phyloP scores from a whole-genome alignment of 75 land plant genomes.

The Sequoia sempervirens region DNA sequence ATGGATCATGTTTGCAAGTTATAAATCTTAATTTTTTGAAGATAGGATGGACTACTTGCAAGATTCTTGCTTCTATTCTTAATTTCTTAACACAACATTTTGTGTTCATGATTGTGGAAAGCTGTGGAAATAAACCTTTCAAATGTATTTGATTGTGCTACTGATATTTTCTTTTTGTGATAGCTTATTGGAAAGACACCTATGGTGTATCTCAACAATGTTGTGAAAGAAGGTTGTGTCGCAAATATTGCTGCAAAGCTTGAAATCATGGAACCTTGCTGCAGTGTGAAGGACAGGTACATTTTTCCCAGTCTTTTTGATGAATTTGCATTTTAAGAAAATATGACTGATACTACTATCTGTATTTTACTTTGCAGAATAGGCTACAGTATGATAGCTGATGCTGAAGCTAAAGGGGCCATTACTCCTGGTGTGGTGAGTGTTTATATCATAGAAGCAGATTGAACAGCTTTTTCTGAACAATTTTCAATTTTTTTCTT shows the following conservation, averaged over 20 bases:
- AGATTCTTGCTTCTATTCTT: background rate
- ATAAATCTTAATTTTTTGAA: background rate
- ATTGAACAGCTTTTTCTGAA: background rate
- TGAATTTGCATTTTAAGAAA: background rate
- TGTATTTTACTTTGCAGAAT: constrained; percentile 47
- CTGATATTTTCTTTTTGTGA: constrained; percentile 1
- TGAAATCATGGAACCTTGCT: constrained; percentile 96
- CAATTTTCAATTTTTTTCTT: background rate
- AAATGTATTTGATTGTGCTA: background rate
- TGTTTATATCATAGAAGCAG: constrained; percentile 4
- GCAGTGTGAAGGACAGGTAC: constrained; percentile 96
- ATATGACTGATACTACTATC: background rate
- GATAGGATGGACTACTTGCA: background rate
- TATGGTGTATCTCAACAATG: constrained; percentile 86
- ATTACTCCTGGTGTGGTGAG: constrained; percentile 91
- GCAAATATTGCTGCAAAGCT: constrained; percentile 93
- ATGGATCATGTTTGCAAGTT: background rate
- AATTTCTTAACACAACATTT: background rate
- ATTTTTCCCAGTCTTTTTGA: background rate
- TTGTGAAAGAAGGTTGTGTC: constrained; percentile 71
- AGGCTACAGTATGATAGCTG: constrained; percentile 89
- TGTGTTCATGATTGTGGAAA: background rate
- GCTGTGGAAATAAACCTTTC: background rate
- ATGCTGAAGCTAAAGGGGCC: constrained; percentile 79
- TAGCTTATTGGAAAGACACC: constrained; percentile 95